Base-by-base conservation (phyloP, 306 rosid genomes). In the Cicer bijugum region DNA sequence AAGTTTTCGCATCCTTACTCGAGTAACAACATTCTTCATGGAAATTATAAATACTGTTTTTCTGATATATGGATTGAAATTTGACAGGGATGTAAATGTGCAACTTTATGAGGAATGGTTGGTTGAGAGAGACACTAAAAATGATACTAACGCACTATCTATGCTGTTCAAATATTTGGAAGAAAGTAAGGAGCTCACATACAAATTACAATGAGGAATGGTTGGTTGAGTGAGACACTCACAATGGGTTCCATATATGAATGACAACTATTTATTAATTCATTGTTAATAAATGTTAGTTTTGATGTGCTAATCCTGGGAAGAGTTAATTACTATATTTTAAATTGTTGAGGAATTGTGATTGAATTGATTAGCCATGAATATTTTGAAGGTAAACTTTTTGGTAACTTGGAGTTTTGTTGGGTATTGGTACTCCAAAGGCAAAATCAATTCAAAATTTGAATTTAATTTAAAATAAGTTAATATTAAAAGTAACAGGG, bases 71-170 rank as follows among this genome's bases (percentile, higher is more conserved):
- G 16, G 45, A 60, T 86, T 67, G 46, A 78, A 63, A 65, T 75
- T 48, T 69, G 76, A 19, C 84, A 92, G 97, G 85, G 96, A 93
- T 62, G 86, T 89, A 6, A 75, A 89, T 81, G 80, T 93, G 76
- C 84, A 82, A 73, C 90, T 93, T 47, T 61, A 56, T 75, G 92
- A 89, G 20, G 88, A 89, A 81, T 91, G 97, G 98, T 83, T 93
- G 82, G 85, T 76, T 47, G 79, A 87, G 75, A 86, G 96, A 84
- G 89, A 88, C 75, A 80, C 81, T n/a, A 52, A 38, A 53, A 86
- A 89, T 19, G 97, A 91, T 81, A 45, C 82, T 14, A 12, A 17
- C 47, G 71, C 76, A 46, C 72, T 91, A 69, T 91, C 92, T 39
- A 57, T 69, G 80, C 84, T 93, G 50, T 79, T 85, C 66, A 88